Conservation (phyloP, 495 filamentous ascomycete genomes). For the Xylaria castorea region DNA sequence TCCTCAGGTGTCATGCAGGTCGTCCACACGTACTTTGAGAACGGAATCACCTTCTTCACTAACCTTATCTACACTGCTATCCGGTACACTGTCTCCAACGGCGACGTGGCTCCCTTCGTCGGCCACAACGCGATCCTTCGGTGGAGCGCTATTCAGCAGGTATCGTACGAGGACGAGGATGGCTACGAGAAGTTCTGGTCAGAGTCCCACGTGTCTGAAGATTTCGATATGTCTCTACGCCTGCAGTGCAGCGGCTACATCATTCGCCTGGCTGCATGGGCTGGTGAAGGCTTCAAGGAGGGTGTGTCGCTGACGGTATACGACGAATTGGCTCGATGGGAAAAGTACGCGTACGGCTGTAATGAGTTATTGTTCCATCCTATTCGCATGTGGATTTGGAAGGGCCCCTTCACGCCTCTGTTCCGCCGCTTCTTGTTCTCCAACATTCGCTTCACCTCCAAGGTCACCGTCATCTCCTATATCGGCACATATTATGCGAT, state of each 20-base stretch:
- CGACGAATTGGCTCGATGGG: slow-evolving; percentile 83
- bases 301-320: slow-evolving; percentile 86
- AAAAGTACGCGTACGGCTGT: slow-evolving; percentile 89
- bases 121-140: slow-evolving; percentile 82
- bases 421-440: slow-evolving; percentile 74
- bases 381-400: slow-evolving; percentile 66
- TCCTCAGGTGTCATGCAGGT: slow-evolving; percentile 86
- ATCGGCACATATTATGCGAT: slow-evolving; percentile 90
- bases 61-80: slow-evolving; percentile 84
- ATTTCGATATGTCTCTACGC: slow-evolving; percentile 86
- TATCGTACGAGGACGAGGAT: slow-evolving; percentile 70
- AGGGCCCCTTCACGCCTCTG: slow-evolving; percentile 74
- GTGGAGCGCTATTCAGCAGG: slow-evolving; percentile 79
- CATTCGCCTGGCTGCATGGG: slow-evolving; percentile 75
- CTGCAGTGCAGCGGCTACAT: slow-evolving; percentile 76
- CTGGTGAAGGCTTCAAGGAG: slow-evolving; percentile 80
- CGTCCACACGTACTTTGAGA: slow-evolving; percentile 73
- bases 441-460: slow-evolving; percentile 77
- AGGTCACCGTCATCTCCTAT: slow-evolving; percentile 81
- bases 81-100: slow-evolving; percentile 77
- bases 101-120: slow-evolving; percentile 82
- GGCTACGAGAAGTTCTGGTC: slow-evolving; percentile 85
- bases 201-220: slow-evolving; percentile 80
- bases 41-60: slow-evolving; percentile 84
- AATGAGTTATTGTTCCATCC: slow-evolving; percentile 84